These are phyloP conservation scores for Kluyveromyces siamensis DNA, from an alignment of 805 yeast genomes.

Conservation along the genomic window DNA sequence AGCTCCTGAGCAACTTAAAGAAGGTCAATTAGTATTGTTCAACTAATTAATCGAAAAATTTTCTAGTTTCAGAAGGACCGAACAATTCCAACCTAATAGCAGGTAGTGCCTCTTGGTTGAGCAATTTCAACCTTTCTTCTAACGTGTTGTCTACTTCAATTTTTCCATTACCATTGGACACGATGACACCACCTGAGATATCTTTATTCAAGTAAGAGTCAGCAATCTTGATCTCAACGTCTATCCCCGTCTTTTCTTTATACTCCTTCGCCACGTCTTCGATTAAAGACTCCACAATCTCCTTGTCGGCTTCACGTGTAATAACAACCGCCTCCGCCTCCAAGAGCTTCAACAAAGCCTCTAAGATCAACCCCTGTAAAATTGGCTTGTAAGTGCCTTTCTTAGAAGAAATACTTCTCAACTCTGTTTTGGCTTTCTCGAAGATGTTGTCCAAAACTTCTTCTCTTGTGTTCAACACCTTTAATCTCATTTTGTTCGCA, in stretches of 20 bases:
- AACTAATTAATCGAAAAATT: conserved; percentile 64
- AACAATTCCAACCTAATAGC: conserved; percentile 85
- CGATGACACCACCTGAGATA: conserved; percentile 70
- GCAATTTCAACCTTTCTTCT: conserved; percentile 82
- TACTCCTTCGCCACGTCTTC: conserved; percentile 55
- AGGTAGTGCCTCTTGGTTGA: conserved; percentile 81
- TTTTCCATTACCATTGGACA: conserved; percentile 63
- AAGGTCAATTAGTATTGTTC: neutral
- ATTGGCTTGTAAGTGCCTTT: conserved; percentile 61
- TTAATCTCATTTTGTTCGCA: conserved; percentile 90
- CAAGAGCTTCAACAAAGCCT: conserved; percentile 61
- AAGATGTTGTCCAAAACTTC: conserved; percentile 68
- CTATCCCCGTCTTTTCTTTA: conserved; percentile 50
- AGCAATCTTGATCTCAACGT: conserved; percentile 47
- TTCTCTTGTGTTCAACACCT: conserved; percentile 80
- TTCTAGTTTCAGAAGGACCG: conserved; percentile 77
- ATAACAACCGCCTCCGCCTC: conserved; percentile 58
- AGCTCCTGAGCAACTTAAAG: neutral
- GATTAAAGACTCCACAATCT: conserved; percentile 34
- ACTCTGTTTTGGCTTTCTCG: conserved; percentile 53
- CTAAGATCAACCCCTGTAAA: conserved; percentile 71
- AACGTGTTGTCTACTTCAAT: conserved; percentile 88
- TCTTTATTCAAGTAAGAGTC: conserved; percentile 55
- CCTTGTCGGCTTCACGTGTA: conserved; percentile 35
- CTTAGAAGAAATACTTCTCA: conserved; percentile 44